phyloP scores from a whole-genome alignment of 257 asterid genomes.

The Nicotiana attenuata region DNA sequence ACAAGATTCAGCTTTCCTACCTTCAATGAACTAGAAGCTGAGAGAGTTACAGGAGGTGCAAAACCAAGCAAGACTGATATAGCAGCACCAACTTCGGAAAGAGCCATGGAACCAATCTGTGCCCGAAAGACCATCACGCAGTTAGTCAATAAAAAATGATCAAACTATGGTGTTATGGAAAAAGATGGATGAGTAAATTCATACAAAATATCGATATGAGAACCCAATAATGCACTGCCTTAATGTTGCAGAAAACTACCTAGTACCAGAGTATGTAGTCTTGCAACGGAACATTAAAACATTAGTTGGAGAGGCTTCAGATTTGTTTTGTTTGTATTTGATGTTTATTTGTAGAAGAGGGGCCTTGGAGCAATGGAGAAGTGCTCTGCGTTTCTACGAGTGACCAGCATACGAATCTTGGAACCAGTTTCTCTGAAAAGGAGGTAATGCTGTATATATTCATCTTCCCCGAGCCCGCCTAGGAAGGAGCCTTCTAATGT shows the following conservation, averaged over 20 bases:
- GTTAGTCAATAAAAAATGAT: background rate
- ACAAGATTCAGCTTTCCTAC: conserved; percentile 25
- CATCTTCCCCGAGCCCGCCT: background rate
- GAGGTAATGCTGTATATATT: background rate
- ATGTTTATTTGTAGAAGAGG: background rate
- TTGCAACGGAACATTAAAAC: background rate
- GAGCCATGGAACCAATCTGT: conserved; percentile 62
- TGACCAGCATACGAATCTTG: background rate
- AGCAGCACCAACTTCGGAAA: conserved; percentile 69
- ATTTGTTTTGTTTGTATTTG: background rate
- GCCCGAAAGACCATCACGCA: conserved; percentile 2
- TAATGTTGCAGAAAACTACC: background rate
- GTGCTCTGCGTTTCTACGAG: background rate
- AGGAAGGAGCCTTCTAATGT: background rate
- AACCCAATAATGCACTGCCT: background rate
- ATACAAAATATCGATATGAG: conserved; percentile 4
- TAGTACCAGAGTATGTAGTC: background rate
- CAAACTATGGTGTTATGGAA: background rate
- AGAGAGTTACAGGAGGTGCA: conserved; percentile 64
- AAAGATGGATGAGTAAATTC: background rate
- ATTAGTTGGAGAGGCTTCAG: background rate
- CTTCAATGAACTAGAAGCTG: conserved; percentile 76
- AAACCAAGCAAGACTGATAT: conserved; percentile 87
- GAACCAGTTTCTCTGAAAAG: background rate
- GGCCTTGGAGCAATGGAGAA: background rate